Evolutionary conservation across 2,329 filamentous ascomycete species (phyloP).

Genomic region (Nemania sp.): DNA sequence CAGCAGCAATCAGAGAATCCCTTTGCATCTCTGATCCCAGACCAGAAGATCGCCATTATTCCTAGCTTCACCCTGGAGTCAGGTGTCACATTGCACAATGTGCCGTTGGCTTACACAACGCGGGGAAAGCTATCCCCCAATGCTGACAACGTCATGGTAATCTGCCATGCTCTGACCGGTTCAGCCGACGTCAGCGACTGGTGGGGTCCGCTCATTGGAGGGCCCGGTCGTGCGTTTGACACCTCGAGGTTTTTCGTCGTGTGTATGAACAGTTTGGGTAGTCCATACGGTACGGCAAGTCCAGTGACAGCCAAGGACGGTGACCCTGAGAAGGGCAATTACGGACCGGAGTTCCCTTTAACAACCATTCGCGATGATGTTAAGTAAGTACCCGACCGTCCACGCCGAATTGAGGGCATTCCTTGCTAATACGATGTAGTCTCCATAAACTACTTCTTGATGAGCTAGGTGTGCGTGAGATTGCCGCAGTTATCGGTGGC

Average conservation of each 20-base stretch:
- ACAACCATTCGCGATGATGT: constrained; percentile 97
- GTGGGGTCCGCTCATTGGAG: constrained; percentile 87
- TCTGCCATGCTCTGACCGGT: constrained; percentile 87
- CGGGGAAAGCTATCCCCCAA: constrained; percentile 69
- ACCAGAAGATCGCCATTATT: constrained; percentile 87
- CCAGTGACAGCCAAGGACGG: constrained; percentile 91
- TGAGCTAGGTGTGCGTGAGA: constrained; percentile 80
- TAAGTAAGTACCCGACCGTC: constrained; percentile 68
- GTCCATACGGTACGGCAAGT: constrained; percentile 88
- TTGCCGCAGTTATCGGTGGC: constrained; percentile 83
- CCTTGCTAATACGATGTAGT: constrained; percentile 55
- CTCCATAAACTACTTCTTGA: constrained; percentile 84
- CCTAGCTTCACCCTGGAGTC: constrained; percentile 94
- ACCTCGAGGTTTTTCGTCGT: constrained; percentile 86
- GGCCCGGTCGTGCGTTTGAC: constrained; percentile 83
- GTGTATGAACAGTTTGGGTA: constrained; percentile 87
- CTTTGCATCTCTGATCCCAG: constrained; percentile 84
- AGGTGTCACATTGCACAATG: constrained; percentile 83
- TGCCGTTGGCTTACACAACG: constrained; percentile 76
- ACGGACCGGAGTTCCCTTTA: constrained; percentile 95
- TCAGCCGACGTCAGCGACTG: constrained; percentile 88
- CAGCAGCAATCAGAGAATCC: constrained; percentile 88
- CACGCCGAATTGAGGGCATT: constrained; percentile 39
- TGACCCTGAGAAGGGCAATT: constrained; percentile 77
- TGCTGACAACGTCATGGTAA: constrained; percentile 77